Percentiles rank a stretch among this genome's conserved stretches.
Evolutionary conservation across 2,329 filamentous ascomycete genomes (phyloP).

Genomic region (Botrytis medusae): DNA sequence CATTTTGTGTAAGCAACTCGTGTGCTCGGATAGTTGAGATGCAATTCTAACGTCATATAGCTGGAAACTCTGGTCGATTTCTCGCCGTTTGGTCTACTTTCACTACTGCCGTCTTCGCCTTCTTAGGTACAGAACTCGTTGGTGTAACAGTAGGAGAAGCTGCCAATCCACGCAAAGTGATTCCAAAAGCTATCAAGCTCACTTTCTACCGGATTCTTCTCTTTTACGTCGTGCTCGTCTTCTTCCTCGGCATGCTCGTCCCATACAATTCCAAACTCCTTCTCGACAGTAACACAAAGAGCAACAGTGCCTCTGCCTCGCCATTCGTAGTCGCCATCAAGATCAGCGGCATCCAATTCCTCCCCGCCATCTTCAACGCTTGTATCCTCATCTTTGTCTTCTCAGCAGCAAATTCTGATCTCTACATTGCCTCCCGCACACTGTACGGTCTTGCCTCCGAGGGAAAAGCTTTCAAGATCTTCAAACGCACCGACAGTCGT

Average conservation of each 20-base stretch:
- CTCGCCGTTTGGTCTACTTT: slow-evolving; percentile 58
- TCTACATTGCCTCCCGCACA: slow-evolving; percentile 67
- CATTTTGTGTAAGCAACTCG: slow-evolving; percentile 28
- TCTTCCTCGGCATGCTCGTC: slow-evolving; percentile 61
- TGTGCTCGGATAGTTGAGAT: neutral
- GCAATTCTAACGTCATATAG: slow-evolving; percentile 42
- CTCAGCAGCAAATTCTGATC: slow-evolving; percentile 58
- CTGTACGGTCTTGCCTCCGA: slow-evolving; percentile 67
- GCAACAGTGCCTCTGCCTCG: slow-evolving; percentile 46
- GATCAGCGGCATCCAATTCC: slow-evolving; percentile 59
- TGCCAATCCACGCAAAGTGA: slow-evolving; percentile 61
- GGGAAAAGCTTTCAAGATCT: slow-evolving; percentile 63
- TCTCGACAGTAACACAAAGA: slow-evolving; percentile 46
- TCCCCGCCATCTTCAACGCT: slow-evolving; percentile 68
- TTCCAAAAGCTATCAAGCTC: slow-evolving; percentile 62
- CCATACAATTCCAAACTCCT: slow-evolving; percentile 64
- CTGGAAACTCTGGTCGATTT: slow-evolving; percentile 49
- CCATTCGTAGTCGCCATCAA: slow-evolving; percentile 60
- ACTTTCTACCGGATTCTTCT: slow-evolving; percentile 61
- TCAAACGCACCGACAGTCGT: slow-evolving; percentile 56
- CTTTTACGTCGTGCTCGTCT: slow-evolving; percentile 61
- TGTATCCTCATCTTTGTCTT: slow-evolving; percentile 67
- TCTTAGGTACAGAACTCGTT: slow-evolving; percentile 61
- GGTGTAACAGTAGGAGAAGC: slow-evolving; percentile 65
- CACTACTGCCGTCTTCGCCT: slow-evolving; percentile 56